Percentiles rank a stretch among this genome's conserved stretches.
Evolutionary conservation across 2,329 filamentous ascomycete genomes (phyloP).

Genomic region (Pyrenophora tritici-repentis): DNA sequence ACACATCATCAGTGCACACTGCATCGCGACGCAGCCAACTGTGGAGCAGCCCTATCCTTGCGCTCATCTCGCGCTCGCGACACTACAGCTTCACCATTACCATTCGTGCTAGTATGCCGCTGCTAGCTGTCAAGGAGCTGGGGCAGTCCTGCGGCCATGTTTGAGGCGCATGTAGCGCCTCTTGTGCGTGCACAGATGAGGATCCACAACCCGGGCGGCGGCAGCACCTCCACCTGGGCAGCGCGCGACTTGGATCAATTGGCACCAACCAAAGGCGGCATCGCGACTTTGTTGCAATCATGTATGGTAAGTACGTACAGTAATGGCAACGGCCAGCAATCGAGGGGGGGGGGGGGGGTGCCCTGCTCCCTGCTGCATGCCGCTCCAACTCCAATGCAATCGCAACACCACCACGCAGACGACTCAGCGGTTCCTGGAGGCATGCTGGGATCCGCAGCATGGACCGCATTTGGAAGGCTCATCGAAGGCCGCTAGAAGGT

Average conservation of each 20-base stretch:
- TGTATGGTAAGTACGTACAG: too few species aligned
- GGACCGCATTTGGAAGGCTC: slow-evolving; percentile 24
- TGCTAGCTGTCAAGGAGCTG: slow-evolving; percentile 34
- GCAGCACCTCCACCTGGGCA: slow-evolving; percentile 5
- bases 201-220: slow-evolving; percentile 26
- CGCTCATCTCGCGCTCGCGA: slow-evolving; percentile 31
- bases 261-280: too few species aligned
- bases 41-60: slow-evolving; percentile 41
- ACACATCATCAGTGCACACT: slow-evolving; percentile 37
- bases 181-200: slow-evolving; percentile 31
- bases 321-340: too few species aligned
- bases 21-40: slow-evolving; percentile 31
- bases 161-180: slow-evolving; percentile 42
- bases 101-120: slow-evolving; percentile 33
- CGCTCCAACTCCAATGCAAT: slow-evolving; percentile 1
- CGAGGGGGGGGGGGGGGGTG: too few species aligned
- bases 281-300: too few species aligned
- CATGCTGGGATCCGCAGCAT: slow-evolving; percentile 16
- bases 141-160: slow-evolving; percentile 38
- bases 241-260: not conserved
- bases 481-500: slow-evolving; percentile 37
- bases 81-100: slow-evolving; percentile 36
- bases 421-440: slow-evolving; percentile 22
- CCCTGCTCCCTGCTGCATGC: not conserved
- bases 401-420: slow-evolving; percentile 7